Conservation (phyloP, 169 alveolate genomes). For the Amoebophrya sp. region DNA sequence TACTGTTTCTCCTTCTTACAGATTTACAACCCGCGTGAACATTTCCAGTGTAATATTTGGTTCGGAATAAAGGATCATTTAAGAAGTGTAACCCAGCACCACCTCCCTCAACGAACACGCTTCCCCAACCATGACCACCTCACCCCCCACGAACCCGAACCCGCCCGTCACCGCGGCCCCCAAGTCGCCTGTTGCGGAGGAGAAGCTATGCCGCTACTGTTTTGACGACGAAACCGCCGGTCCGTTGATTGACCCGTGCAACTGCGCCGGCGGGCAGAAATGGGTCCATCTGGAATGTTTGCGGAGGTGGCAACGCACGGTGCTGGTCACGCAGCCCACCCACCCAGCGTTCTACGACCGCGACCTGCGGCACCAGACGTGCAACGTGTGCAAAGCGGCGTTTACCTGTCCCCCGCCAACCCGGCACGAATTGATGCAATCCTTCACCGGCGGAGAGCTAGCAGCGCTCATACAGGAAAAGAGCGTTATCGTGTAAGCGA, state of each 20-base stretch:
- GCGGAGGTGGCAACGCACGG: neutral
- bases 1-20: too few relatives aligned
- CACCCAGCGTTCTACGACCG: conserved; percentile 46
- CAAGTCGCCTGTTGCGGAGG: too few relatives aligned
- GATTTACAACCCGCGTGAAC: too few relatives aligned
- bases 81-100: too few relatives aligned
- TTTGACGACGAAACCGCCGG: neutral
- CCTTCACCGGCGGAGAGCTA: conserved; percentile 42
- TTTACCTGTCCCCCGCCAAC: conserved; percentile 48
- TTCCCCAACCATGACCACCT: too few relatives aligned
- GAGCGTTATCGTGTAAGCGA: neutral
- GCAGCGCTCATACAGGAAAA: neutral
- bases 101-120: too few relatives aligned
- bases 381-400: conserved; percentile 48
- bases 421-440: conserved; percentile 44
- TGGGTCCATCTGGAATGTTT: neutral
- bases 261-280: neutral
- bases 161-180: too few relatives aligned
- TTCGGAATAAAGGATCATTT: too few relatives aligned
- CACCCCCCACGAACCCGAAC: too few relatives aligned
- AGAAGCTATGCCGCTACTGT: neutral
- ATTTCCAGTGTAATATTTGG: too few relatives aligned
- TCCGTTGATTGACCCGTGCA: neutral
- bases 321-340: conserved; percentile 35
- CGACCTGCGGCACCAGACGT: conserved; percentile 43